These are phyloP conservation scores for Phytopythium boreale DNA, from an alignment of 352 stramenopile genomes.

Conservation along the genomic window DNA sequence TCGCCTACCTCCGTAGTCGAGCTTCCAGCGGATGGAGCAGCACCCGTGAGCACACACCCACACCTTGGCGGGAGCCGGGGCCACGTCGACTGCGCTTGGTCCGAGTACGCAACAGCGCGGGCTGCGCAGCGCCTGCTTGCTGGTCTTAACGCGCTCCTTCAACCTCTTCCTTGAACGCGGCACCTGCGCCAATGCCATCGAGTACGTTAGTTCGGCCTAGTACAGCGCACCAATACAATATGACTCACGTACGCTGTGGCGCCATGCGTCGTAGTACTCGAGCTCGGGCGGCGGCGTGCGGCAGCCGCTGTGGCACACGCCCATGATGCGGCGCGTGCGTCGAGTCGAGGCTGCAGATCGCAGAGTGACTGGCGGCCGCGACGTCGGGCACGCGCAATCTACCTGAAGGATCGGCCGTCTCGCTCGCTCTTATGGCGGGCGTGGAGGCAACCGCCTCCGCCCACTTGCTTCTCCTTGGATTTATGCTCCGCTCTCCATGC, in stretches of 20 bases:
- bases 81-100: too few relatives aligned
- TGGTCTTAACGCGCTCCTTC: background rate
- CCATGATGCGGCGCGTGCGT: conserved; percentile 28
- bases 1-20: conserved; percentile 56
- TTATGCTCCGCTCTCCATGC: background rate
- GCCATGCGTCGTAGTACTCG: conserved; percentile 69
- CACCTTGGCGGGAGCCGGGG: conserved; percentile 24
- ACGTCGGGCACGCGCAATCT: background rate
- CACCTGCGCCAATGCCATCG: conserved; percentile 7
- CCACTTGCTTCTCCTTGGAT: background rate
- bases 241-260: conserved; percentile 15
- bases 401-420: too few relatives aligned
- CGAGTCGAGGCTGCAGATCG: background rate
- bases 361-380: background rate
- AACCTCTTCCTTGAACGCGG: background rate
- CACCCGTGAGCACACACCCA: conserved; percentile 63
- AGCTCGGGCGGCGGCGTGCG: conserved; percentile 39
- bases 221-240: background rate
- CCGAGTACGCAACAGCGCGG: background rate
- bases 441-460: background rate
- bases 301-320: conserved; percentile 54
- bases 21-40: conserved; percentile 73
- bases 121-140: background rate
- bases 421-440: too few relatives aligned
- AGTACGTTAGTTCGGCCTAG: background rate